phyloP scores from a whole-genome alignment of 2,329 filamentous ascomycete species.

The Emydomyces testavorans region DNA sequence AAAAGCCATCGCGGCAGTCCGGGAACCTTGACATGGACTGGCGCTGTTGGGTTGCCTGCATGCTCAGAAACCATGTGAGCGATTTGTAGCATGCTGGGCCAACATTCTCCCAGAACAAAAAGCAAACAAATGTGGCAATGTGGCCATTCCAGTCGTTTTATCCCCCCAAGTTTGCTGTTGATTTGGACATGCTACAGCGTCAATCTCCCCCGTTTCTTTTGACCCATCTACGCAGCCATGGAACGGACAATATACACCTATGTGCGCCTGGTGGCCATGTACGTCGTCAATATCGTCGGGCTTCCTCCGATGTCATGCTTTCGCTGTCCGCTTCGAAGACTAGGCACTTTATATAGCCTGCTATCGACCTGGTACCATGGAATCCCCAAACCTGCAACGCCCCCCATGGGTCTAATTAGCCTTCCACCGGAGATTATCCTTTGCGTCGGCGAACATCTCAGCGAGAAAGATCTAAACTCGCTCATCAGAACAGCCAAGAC shows the following conservation, averaged over 20 bases:
- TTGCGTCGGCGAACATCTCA: slow-evolving; percentile 7
- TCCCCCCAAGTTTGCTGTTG: too few species aligned
- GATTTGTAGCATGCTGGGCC: too few species aligned
- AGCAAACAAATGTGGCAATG: too few species aligned
- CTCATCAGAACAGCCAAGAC: slow-evolving; percentile 1
- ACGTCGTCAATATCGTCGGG: neutral
- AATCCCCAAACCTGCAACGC: neutral
- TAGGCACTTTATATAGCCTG: slow-evolving; percentile 1
- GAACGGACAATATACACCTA: neutral
- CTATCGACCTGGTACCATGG: slow-evolving; percentile 1
- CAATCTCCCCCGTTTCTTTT: too few species aligned
- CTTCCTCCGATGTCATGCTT: neutral
- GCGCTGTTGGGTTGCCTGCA: too few species aligned
- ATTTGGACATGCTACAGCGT: too few species aligned
- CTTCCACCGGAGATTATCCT: slow-evolving; percentile 8
- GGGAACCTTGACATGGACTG: too few species aligned
- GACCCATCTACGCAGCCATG: neutral
- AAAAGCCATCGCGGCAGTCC: too few species aligned
- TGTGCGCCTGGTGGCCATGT: slow-evolving; percentile 2
- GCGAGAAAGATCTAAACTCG: slow-evolving; percentile 5
- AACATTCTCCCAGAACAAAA: too few species aligned
- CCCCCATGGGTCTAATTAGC: neutral
- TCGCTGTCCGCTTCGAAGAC: neutral
- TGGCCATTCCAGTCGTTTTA: too few species aligned
- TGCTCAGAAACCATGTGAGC: too few species aligned